These are phyloP conservation scores for Aspergillus felis DNA, from an alignment of 2,329 filamentous ascomycete species.

Conservation along the genomic window DNA sequence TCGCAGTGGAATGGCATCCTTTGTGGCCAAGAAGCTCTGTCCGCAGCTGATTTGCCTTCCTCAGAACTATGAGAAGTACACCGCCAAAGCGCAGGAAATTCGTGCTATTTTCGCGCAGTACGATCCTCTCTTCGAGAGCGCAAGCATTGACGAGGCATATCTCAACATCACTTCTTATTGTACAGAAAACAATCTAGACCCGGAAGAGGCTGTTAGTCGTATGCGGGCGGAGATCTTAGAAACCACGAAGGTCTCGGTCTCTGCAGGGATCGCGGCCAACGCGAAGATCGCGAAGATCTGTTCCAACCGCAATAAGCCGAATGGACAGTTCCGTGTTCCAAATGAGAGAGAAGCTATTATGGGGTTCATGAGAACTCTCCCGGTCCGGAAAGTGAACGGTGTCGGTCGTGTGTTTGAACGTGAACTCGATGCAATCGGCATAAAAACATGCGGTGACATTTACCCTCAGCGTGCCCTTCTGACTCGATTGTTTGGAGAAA, in stretches of 20 bases:
- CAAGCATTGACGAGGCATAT: constrained; percentile 95
- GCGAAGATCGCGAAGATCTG: constrained; percentile 92
- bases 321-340: constrained; percentile 78
- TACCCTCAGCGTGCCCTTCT: constrained; percentile 71
- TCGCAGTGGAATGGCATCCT: constrained; percentile 91
- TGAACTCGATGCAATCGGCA: constrained; percentile 79
- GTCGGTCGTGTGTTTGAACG: constrained; percentile 92
- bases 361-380: constrained; percentile 77
- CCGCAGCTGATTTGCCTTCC: constrained; percentile 78
- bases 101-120: constrained; percentile 79
- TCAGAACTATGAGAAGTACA: constrained; percentile 87
- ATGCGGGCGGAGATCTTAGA: constrained; percentile 74
- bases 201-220: constrained; percentile 71
- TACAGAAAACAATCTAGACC: constrained; percentile 59
- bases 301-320: constrained; percentile 93
- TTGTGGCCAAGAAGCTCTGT: constrained; percentile 91
- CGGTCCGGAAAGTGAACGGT: constrained; percentile 88
- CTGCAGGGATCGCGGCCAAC: constrained; percentile 90
- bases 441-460: constrained; percentile 86
- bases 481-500: constrained; percentile 79
- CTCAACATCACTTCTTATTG: constrained; percentile 92
- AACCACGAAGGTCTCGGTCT: constrained; percentile 79
- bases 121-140: constrained; percentile 85
- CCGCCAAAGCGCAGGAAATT: constrained; percentile 82
- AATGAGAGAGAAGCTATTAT: constrained; percentile 72